Conservation (phyloP, 2,329 filamentous ascomycete species). For the Leptographium wingfieldii region DNA sequence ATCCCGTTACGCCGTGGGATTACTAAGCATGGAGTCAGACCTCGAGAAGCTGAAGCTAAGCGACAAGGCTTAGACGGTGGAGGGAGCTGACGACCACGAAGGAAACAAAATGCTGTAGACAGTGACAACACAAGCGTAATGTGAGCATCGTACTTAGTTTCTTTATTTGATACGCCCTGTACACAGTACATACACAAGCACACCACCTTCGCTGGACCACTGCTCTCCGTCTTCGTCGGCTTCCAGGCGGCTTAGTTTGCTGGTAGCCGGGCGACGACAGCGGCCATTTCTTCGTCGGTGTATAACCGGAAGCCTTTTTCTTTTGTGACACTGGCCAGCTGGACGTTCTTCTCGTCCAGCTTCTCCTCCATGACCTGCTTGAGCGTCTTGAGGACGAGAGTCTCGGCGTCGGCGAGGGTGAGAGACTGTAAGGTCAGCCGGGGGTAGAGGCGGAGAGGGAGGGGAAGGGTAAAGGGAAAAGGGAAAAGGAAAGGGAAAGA, state of each 20-base stretch:
- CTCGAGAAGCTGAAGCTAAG: constrained; percentile 49
- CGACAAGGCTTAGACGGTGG: constrained; percentile 13
- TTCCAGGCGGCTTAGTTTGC: constrained; percentile 35
- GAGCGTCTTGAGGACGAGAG: constrained; percentile 88
- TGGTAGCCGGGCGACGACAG: constrained; percentile 73
- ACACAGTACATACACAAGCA: background rate
- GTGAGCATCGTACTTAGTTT: background rate
- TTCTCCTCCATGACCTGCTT: constrained; percentile 99
- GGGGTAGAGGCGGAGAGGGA: background rate
- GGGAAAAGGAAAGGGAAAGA: background rate
- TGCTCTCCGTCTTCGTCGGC: background rate
- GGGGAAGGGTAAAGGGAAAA: background rate
- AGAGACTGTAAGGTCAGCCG: constrained; percentile 48
- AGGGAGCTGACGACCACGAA: background rate
- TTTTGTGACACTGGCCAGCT: constrained; percentile 93
- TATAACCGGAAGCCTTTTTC: constrained; percentile 99
- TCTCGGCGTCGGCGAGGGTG: constrained; percentile 85
- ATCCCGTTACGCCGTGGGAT: constrained; percentile 63
- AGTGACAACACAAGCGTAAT: background rate
- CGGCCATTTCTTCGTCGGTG: constrained; percentile 91
- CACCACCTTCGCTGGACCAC: background rate
- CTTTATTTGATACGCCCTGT: background rate
- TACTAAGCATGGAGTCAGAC: constrained; percentile 68
- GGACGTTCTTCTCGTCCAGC: constrained; percentile 95
- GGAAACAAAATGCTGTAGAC: background rate